Conservation (phyloP, 2,329 filamentous ascomycete genomes). For the Allantophomopsis lycopodina region DNA sequence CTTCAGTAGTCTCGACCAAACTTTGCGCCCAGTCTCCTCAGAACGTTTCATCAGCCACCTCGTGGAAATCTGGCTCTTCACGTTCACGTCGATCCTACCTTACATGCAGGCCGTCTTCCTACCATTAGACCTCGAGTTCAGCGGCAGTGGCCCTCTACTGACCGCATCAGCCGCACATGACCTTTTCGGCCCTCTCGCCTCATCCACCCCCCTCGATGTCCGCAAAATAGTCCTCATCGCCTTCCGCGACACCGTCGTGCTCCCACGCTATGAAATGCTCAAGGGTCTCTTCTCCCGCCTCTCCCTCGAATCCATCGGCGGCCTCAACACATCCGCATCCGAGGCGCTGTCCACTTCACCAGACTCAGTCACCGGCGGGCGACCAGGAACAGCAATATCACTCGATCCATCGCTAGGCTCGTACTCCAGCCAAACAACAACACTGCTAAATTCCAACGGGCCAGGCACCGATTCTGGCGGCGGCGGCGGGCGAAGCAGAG, state of each 20-base stretch:
- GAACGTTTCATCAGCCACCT: conserved; percentile 81
- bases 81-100: conserved; percentile 79
- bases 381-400: conserved; percentile 62
- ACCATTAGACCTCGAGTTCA: conserved; percentile 85
- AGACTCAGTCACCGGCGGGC: conserved; percentile 28
- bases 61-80: conserved; percentile 88
- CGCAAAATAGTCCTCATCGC: conserved; percentile 77
- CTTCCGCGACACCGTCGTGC: conserved; percentile 78
- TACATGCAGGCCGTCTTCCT: conserved; percentile 94
- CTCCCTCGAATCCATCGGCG: conserved; percentile 55
- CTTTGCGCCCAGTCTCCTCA: conserved; percentile 64
- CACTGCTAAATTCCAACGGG: conserved; percentile 52
- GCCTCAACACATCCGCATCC: conserved; percentile 25
- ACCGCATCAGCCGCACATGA: conserved; percentile 66
- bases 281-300: conserved; percentile 84
- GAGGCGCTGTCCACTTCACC: conserved; percentile 32
- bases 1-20: conserved; percentile 76
- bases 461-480: conserved; percentile 32
- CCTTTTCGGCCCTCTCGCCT: conserved; percentile 61
- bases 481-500: conserved; percentile 54
- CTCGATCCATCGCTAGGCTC: conserved; percentile 63
- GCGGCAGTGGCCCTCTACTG: conserved; percentile 70
- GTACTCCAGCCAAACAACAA: conserved; percentile 69
- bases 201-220: conserved; percentile 53
- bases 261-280: conserved; percentile 78